Evolutionary conservation across 495 filamentous ascomycete species (phyloP).

Genomic region (Aspergillus cristatus): DNA sequence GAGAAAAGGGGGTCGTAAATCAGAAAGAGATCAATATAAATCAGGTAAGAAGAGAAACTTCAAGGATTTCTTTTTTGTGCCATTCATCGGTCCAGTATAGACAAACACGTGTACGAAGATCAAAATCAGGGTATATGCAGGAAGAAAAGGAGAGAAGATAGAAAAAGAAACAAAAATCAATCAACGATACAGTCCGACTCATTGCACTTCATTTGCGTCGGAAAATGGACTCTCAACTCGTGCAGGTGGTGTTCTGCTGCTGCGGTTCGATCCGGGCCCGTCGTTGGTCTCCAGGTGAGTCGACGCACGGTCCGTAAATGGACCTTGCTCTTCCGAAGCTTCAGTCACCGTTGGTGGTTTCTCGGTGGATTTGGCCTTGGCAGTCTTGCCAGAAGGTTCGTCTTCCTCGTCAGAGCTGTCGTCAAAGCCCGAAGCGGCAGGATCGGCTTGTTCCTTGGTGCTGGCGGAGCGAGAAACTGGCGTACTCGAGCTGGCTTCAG

Average conservation of each 20-base stretch:
- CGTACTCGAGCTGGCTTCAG: constrained; percentile 10
- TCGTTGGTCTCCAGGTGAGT: constrained; percentile 11
- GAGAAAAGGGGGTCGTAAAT: constrained; percentile 13
- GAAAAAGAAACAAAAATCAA: not conserved
- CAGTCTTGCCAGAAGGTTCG: constrained; percentile 6
- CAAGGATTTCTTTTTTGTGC: too few species aligned
- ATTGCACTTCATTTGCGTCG: constrained; percentile 50
- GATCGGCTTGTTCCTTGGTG: constrained; percentile 11
- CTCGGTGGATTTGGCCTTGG: constrained; percentile 8
- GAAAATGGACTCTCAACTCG: constrained; percentile 37
- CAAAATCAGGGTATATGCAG: too few species aligned
- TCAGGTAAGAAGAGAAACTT: not conserved
- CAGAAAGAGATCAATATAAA: constrained; percentile 6
- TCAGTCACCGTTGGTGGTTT: constrained; percentile 41
- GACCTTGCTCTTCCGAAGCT: constrained; percentile 45
- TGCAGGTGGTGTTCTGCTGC: constrained; percentile 17
- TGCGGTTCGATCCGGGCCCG: constrained; percentile 17
- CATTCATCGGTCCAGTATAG: too few species aligned
- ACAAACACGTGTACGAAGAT: too few species aligned
- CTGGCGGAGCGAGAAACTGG: constrained; percentile 8
- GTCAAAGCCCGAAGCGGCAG: constrained; percentile 27
- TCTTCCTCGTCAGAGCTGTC: constrained; percentile 31
- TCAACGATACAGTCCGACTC: too few species aligned
- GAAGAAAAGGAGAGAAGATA: not conserved
- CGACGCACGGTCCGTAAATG: constrained; percentile 44